Base-by-base conservation (phyloP, 495 filamentous ascomycete species). In the Emericellopsis terricola region DNA sequence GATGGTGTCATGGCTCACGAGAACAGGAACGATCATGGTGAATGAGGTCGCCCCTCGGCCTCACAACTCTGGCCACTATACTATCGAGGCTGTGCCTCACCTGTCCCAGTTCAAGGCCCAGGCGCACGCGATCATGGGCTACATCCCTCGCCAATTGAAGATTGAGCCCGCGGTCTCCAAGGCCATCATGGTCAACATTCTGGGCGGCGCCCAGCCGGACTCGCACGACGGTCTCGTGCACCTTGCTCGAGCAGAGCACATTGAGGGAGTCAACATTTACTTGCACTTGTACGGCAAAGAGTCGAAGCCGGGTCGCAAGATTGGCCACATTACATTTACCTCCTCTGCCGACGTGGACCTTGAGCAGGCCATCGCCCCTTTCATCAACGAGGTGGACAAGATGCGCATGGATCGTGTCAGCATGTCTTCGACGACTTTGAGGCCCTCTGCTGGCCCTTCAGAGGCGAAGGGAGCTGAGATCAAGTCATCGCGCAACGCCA, bases 1-100 rank as follows among this genome's bases (percentile, higher is more conserved):
- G 3, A 13, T 3, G 14, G 3, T 14, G 9, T 26, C 24, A 36
- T 30, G 48, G 24, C 47, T 32, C 14, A 6, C 8, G 2, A 10
- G 6, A 21, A 9, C 42, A 67, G 68, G 55, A 8, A 54, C 49
- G 1, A 63, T 92, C 3, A 56, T 92, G 40, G 64, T 97, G 36
- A 94, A 92, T 53, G 89, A 97, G 55, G 78, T 94, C 33, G 89
- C 89, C n/a, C 29, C 73, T 3, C 32, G 21, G 17, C 20, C 33
- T 28, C 89, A 97, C 57, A 97, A 96, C 56, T 92, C 83, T 1
- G 89, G 89, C 10, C 89, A 97, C 55, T 91, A 89, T 59, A 94
- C 83, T 15, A 97, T 97, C 45, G 89, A 97, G 63, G 81, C 81
- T 19, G 85, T 91, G 38, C 69, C 71, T 0, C 60, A 66, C 28